Conservation (phyloP, 441 rosid species). For the Populus hybrid region DNA sequence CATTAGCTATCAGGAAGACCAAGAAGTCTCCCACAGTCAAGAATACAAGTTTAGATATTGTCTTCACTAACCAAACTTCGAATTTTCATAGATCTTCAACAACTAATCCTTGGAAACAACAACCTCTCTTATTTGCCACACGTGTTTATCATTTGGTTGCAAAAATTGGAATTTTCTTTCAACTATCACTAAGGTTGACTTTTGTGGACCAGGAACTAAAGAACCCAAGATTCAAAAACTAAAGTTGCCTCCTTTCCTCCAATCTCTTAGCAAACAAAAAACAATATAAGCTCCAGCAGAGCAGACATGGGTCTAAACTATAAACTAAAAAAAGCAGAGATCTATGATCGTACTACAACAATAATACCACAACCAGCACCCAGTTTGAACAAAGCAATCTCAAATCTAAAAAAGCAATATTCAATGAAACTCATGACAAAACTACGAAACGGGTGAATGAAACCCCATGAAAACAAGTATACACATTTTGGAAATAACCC, state of each 20-base stretch:
- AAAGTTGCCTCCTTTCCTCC: background rate
- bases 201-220: background rate
- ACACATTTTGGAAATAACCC: background rate
- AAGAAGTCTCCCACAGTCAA: background rate
- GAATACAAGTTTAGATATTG: background rate
- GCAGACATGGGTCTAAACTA: background rate
- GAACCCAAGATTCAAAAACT: conserved; percentile 3
- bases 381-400: background rate
- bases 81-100: background rate
- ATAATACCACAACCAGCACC: background rate
- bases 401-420: background rate
- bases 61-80: background rate
- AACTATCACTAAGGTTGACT: background rate
- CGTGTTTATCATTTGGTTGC: background rate
- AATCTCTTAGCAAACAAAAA: background rate
- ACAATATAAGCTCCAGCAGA: background rate
- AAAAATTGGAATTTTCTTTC: background rate
- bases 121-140: background rate
- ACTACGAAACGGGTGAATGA: background rate
- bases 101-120: background rate
- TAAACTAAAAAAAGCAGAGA: conserved; percentile 2
- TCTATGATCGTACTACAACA: background rate
- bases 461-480: background rate
- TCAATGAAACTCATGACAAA: background rate
- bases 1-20: background rate